Evolutionary conservation across 345 rosid species (phyloP).

Genomic region (Euphorbia peplus): DNA sequence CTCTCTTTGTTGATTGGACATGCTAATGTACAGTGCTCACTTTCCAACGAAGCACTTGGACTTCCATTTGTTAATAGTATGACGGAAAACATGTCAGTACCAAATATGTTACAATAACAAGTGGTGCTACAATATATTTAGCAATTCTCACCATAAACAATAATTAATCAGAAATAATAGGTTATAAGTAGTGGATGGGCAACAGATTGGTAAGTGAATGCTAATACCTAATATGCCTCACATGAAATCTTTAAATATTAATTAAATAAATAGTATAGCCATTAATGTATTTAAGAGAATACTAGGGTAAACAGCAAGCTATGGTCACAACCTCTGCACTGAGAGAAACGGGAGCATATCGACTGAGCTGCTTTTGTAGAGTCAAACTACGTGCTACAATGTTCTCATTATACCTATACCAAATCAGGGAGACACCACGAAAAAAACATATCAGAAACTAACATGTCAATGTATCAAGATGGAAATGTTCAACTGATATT

Average conservation of each 20-base stretch:
- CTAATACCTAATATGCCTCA: not conserved
- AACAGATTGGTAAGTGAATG: not conserved
- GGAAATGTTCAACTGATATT: not conserved
- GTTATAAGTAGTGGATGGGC: not conserved
- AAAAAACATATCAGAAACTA: not conserved
- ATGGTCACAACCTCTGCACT: slow-evolving; percentile 54
- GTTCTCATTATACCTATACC: slow-evolving; percentile 60
- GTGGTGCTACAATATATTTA: not conserved
- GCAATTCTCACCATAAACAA: not conserved
- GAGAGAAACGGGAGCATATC: slow-evolving; percentile 75
- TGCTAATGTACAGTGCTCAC: not conserved
- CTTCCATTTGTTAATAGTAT: not conserved
- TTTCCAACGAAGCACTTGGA: not conserved
- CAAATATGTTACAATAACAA: not conserved
- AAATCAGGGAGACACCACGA: slow-evolving; percentile 22
- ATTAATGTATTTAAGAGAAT: not conserved
- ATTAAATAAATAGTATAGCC: slow-evolving; percentile 9
- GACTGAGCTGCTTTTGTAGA: slow-evolving; percentile 66
- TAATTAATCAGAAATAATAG: not conserved
- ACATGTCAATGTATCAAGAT: not conserved
- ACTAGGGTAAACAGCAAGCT: slow-evolving; percentile 12
- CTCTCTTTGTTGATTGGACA: not conserved
- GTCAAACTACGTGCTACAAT: slow-evolving; percentile 45
- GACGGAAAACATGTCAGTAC: not conserved
- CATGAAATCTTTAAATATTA: slow-evolving; percentile 3